Evolutionary conservation across 202 grass and related monocot species (phyloP).

Genomic region (Digitaria exilis): DNA sequence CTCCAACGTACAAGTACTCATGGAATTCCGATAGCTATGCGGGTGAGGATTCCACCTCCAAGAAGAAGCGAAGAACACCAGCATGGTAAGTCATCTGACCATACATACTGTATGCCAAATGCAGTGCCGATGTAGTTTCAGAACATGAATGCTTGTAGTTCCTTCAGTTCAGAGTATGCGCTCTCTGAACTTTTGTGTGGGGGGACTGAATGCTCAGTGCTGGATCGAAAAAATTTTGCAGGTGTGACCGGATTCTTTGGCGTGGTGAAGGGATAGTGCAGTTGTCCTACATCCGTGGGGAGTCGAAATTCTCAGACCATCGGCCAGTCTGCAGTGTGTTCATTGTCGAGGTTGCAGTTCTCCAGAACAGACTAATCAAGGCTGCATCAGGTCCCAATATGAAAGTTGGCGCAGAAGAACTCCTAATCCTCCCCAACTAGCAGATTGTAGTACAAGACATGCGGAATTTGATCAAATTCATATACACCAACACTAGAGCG

Average conservation of each 20-base stretch:
- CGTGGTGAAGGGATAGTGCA: conserved; percentile 75
- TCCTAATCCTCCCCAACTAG: too few species aligned
- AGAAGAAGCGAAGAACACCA: conserved; percentile 75
- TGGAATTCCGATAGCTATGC: conserved; percentile 65
- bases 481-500: too few species aligned
- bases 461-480: too few species aligned
- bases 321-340: conserved; percentile 69
- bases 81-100: conserved; percentile 46
- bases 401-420: too few species aligned
- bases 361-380: too few species aligned
- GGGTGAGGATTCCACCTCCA: conserved; percentile 45
- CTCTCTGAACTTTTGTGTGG: background rate
- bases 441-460: too few species aligned
- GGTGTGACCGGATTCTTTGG: conserved; percentile 87
- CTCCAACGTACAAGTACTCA: conserved; percentile 75
- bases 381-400: too few species aligned
- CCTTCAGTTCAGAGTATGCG: background rate
- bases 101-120: too few species aligned
- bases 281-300: conserved; percentile 72
- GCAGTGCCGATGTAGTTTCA: background rate
- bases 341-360: conserved; percentile 50
- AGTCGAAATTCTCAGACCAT: conserved; percentile 87
- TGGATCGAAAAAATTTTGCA: conserved; percentile 4
- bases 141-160: background rate
- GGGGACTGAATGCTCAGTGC: background rate